A percentile compares a stretch with the other conserved stretches of the same genome.
Evolutionary conservation across 192 early-diverging fungal species (phyloP).

Genomic region (Backusella tarrabulga): DNA sequence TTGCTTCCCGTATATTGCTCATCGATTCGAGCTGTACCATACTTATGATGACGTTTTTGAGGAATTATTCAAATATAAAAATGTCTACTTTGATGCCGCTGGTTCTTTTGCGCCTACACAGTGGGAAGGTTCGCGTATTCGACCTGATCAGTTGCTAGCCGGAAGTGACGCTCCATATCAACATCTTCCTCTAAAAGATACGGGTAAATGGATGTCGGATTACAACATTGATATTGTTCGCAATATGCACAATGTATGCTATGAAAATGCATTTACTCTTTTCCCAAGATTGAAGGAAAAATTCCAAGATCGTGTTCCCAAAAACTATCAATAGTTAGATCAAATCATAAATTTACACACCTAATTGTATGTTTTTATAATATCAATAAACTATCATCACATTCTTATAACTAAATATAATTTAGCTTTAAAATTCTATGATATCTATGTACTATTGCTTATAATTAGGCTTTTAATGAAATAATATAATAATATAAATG

Average conservation of each 20-base stretch:
- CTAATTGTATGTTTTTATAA: no score
- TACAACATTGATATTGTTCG: background rate
- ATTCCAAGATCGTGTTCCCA: background rate
- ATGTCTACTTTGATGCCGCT: background rate
- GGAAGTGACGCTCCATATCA: background rate
- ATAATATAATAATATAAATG: no score
- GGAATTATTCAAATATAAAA: background rate
- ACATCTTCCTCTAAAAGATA: background rate
- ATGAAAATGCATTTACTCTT: background rate
- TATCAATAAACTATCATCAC: no score
- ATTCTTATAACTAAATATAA: no score
- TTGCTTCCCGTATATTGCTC: background rate
- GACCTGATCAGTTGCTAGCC: background rate
- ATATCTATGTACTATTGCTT: no score
- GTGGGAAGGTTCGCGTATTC: background rate
- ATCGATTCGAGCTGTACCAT: background rate
- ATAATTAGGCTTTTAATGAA: no score
- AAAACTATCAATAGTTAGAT: no score
- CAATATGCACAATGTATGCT: background rate
- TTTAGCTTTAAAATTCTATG: no score
- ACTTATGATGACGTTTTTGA: background rate
- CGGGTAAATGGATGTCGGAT: background rate
- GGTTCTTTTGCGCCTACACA: background rate
- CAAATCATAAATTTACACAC: background rate
- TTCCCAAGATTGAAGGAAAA: background rate